Evolutionary conservation across 2,329 filamentous ascomycete genomes (phyloP).

Genomic region (Diaporthe australafricana): DNA sequence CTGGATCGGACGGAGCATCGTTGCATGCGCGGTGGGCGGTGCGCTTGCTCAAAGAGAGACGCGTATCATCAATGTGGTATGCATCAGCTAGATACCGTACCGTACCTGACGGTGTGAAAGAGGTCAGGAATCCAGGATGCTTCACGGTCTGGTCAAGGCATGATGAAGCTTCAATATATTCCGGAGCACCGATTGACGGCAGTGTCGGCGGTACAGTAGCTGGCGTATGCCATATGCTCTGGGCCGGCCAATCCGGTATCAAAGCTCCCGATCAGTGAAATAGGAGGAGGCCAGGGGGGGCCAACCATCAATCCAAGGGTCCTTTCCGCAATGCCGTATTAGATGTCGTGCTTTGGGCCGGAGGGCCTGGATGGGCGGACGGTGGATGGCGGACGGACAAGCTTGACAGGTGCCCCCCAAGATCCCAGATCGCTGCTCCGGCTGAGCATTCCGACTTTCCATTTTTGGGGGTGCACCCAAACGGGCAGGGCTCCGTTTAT

Average conservation of each 20-base stretch:
- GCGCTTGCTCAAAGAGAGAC: neutral
- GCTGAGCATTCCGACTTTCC: conserved; percentile 20
- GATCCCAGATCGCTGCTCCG: conserved; percentile 13
- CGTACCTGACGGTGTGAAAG: neutral
- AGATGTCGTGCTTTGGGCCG: conserved; percentile 24
- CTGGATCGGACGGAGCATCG: neutral
- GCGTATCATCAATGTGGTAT: neutral
- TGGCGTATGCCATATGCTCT: neutral
- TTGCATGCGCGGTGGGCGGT: conserved; percentile 7
- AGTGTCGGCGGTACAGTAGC: conserved; percentile 2
- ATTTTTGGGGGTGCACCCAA: neutral
- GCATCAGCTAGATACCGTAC: neutral
- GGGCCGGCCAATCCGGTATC: conserved; percentile 15
- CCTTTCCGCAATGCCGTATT: conserved; percentile 29
- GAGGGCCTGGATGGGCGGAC: conserved; percentile 13
- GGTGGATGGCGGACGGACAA: conserved; percentile 3
- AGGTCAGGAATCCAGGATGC: too few relatives aligned
- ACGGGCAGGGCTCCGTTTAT: conserved; percentile 24
- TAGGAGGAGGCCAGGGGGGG: conserved; percentile 15
- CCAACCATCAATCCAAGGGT: conserved; percentile 7
- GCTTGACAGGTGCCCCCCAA: neutral
- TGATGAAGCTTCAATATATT: conserved; percentile 13
- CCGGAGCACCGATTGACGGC: neutral
- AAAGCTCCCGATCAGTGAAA: neutral
- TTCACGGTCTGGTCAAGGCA: neutral